Base-by-base conservation (phyloP, 345 rosid genomes). In the Hirschfeldia incana region DNA sequence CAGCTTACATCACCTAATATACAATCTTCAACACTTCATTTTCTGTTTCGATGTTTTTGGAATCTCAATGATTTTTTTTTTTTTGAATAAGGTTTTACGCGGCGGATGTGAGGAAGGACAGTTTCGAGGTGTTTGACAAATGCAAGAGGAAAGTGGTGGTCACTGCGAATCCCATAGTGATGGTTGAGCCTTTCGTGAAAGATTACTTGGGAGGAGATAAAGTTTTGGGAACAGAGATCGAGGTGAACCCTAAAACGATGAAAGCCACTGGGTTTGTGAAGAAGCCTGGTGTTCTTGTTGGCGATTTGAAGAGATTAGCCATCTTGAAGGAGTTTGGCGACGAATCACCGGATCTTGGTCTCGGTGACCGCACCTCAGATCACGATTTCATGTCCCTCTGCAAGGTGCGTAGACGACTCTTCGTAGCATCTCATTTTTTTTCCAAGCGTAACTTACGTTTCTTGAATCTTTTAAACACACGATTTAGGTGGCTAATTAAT, bases 131-230 rank as follows among this genome's bases (percentile, higher is more conserved):
- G 78, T 95, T 95, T 39, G 94, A 91, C 26, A 86, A 74, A 61
- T 93, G 97, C 83, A 89, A 87, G 84, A 84, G 97, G 84, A 93
- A 87, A 78, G 98, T 93, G 65, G 97, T 95, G 81, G 99, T 95
- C 83, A 95, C 99, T 67, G 98, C 97, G 30, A 95, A 93, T 78
- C 98, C 98, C 57, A 88, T 89, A 10, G 76, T 95, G 34, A 93
- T 95, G 99, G 99, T 95, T 29, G 99, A 95, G 85, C 89, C 97
- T 4, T 95, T 95, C 69, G 91, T 93, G 51, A 93, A 88, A 83
- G 97, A 91, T 49, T 95, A 87, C 76, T 88, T 95, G 1, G 98
- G 98, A 5, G 99, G 88, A 1, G 94, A 91, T 3, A 90, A 87
- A 84, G 98, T 95, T 12, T 65, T 95, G 3, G 99, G 99, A 13